Conservation (phyloP, 148 eudicot genomes). For the Polygonum aviculare region DNA sequence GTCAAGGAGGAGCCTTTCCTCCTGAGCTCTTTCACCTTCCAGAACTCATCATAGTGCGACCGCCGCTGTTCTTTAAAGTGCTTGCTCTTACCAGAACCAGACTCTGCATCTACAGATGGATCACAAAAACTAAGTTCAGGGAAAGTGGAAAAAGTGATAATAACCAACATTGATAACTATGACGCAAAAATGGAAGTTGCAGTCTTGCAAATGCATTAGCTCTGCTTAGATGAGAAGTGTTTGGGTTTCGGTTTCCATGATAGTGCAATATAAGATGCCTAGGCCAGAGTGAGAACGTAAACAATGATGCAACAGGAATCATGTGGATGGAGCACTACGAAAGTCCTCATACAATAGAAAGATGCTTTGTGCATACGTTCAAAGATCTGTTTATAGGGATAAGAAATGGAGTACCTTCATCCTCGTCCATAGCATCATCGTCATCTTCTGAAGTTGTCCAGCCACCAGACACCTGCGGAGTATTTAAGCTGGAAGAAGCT, state of each 20-base stretch:
- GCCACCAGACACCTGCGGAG: conserved; percentile 18
- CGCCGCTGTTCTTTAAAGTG: conserved; percentile 75
- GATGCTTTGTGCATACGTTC: no score
- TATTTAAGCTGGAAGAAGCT: conserved; percentile 53
- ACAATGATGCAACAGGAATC: not conserved
- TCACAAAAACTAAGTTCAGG: not conserved
- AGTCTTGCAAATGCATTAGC: not conserved
- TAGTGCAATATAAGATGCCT: not conserved
- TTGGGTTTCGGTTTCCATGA: not conserved
- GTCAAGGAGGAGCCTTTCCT: conserved; percentile 45
- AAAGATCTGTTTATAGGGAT: no score
- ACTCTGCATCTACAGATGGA: conserved; percentile 28
- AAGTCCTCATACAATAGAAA: no score
- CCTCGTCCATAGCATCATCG: conserved; percentile 68
- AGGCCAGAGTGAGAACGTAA: not conserved
- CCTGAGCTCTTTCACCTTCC: conserved; percentile 66
- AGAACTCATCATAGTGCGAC: conserved; percentile 80
- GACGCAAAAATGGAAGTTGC: not conserved
- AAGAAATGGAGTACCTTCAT: conserved; percentile 33
- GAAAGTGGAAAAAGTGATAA: not conserved
- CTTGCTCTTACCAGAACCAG: conserved; percentile 37
- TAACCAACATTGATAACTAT: not conserved
- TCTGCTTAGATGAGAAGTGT: not conserved
- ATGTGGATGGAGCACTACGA: not conserved
- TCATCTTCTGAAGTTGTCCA: conserved; percentile 94